phyloP scores from a whole-genome alignment of 2,329 filamentous ascomycete genomes.

The Leptoxyphium fumago region DNA sequence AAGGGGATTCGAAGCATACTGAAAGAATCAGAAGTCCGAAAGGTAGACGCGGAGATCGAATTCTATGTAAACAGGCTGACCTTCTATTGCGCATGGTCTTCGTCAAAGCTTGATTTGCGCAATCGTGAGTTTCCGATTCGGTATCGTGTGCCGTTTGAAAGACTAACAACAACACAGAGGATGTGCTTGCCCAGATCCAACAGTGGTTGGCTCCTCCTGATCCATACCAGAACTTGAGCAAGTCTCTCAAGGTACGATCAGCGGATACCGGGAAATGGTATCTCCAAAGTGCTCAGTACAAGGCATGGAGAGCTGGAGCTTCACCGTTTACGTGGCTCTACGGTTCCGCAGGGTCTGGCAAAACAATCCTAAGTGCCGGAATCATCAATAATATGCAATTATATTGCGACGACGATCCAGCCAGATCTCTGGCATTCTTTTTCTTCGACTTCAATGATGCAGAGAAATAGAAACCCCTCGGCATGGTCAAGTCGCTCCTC shows the following conservation, averaged over 20 bases:
- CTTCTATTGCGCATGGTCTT: slow-evolving; percentile 1
- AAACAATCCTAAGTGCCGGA: slow-evolving; percentile 5
- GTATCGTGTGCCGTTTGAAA: not conserved
- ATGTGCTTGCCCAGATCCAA: slow-evolving; percentile 7
- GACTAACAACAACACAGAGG: slow-evolving; percentile 2
- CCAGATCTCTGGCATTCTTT: slow-evolving; percentile 12
- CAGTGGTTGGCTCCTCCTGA: slow-evolving; percentile 9
- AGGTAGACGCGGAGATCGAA: not conserved
- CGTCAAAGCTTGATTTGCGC: not conserved
- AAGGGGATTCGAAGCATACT: not conserved
- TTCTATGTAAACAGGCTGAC: not conserved
- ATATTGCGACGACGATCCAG: slow-evolving; percentile 2
- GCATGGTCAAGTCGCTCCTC: slow-evolving; percentile 25
- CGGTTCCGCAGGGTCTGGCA: slow-evolving; percentile 5
- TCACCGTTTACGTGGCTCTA: slow-evolving; percentile 3
- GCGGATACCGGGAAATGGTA: slow-evolving; percentile 5
- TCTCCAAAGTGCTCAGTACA: slow-evolving; percentile 2
- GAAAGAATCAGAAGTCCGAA: not conserved
- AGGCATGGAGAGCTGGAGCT: slow-evolving; percentile 1
- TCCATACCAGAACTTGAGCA: slow-evolving; percentile 5
- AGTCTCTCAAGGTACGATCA: slow-evolving; percentile 3
- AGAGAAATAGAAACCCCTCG: slow-evolving; percentile 21
- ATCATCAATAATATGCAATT: slow-evolving; percentile 5
- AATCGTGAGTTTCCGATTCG: not conserved
- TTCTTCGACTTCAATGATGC: slow-evolving; percentile 24